These are phyloP conservation scores for Galeopsis tetrahit DNA, from an alignment of 257 asterid genomes.

Conservation along the genomic window DNA sequence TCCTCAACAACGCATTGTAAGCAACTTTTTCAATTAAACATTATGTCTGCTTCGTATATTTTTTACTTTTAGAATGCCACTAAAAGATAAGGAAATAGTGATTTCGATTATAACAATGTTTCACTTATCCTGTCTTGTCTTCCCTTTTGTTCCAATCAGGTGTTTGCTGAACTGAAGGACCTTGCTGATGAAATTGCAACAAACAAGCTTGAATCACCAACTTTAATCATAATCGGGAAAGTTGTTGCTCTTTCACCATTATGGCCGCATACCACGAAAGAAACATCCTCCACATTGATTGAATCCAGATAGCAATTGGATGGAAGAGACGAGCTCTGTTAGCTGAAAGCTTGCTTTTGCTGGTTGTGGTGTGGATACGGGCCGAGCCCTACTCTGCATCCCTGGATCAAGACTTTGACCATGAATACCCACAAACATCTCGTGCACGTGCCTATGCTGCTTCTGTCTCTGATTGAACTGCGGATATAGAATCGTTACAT, in stretches of 20 bases:
- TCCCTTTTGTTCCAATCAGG: constrained; percentile 44
- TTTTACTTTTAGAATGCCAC: neutral
- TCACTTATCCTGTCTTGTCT: neutral
- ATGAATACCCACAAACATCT: neutral
- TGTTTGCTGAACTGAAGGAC: constrained; percentile 72
- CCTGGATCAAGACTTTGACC: constrained; percentile 10
- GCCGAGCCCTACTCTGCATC: neutral
- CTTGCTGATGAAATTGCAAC: constrained; percentile 64
- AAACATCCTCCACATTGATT: constrained; percentile 45
- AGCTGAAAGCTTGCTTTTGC: neutral
- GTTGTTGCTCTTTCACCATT: constrained; percentile 86
- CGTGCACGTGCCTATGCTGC: constrained; percentile 9
- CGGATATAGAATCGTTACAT: neutral
- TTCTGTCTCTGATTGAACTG: constrained; percentile 1
- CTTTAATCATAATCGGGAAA: constrained; percentile 76
- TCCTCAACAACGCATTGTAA: constrained; percentile 82
- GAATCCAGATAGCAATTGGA: constrained; percentile 44
- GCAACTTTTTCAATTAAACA: neutral
- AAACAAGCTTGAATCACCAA: constrained; percentile 71
- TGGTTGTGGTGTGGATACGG: constrained; percentile 7
- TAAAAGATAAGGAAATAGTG: neutral
- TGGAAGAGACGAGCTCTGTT: neutral
- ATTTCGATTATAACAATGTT: neutral
- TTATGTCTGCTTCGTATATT: neutral
- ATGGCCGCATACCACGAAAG: constrained; percentile 56